These are phyloP conservation scores for Alternaria brassicicola DNA, from an alignment of 2,329 filamentous ascomycete species.

Conservation along the genomic window DNA sequence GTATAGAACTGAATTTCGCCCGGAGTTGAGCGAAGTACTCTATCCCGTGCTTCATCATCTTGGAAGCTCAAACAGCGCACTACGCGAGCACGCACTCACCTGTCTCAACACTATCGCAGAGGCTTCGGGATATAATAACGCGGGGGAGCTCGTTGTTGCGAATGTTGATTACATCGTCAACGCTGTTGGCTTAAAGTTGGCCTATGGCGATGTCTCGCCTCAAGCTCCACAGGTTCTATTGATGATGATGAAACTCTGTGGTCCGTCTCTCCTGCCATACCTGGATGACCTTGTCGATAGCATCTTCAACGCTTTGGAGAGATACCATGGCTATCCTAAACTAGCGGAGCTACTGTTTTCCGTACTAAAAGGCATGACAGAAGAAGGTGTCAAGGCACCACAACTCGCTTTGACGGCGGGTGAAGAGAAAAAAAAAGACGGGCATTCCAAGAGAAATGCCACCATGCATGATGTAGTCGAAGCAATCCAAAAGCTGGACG, in stretches of 20 bases:
- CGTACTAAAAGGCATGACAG: conserved; percentile 80
- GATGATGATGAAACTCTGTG: conserved; percentile 93
- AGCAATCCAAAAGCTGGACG: conserved; percentile 46
- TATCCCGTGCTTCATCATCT: conserved; percentile 92
- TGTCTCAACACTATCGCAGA: conserved; percentile 80
- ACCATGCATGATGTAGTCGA: conserved; percentile 30
- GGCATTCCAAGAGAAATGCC: conserved; percentile 1
- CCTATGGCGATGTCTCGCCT: conserved; percentile 89
- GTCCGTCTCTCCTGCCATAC: conserved; percentile 80
- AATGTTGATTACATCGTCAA: conserved; percentile 98
- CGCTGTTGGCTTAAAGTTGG: conserved; percentile 84
- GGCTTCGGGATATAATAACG: conserved; percentile 74
- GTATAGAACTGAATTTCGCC: conserved; percentile 71
- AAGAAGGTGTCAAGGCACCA: conserved; percentile 72
- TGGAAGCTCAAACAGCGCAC: conserved; percentile 68
- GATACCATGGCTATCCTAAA: conserved; percentile 88
- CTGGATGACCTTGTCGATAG: conserved; percentile 89
- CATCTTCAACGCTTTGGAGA: conserved; percentile 91
- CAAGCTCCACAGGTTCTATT: conserved; percentile 87
- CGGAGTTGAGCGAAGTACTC: conserved; percentile 86
- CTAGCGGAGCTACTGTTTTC: conserved; percentile 86
- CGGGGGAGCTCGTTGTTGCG: conserved; percentile 80
- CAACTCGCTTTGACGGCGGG: conserved; percentile 50
- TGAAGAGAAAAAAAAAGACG: background rate
- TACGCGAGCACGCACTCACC: conserved; percentile 82